A percentile compares a stretch with the other conserved stretches of the same genome.
These are phyloP conservation scores for Stropharia rugosoannulata DNA, from an alignment of 768 basidiomycete species.

Conservation along the genomic window DNA sequence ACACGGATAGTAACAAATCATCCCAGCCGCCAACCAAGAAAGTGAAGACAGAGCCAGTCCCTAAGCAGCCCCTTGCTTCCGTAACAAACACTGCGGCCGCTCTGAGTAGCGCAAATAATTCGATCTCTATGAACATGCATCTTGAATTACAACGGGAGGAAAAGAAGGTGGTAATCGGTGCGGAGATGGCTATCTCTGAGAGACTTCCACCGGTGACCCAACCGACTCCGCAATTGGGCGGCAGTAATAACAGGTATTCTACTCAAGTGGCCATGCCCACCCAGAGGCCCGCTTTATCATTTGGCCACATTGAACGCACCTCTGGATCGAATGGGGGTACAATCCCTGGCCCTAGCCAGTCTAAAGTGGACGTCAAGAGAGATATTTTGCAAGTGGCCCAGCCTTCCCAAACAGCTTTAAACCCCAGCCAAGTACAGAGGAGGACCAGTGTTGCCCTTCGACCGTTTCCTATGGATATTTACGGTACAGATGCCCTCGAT, in stretches of 20 bases:
- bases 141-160: not conserved
- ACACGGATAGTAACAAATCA: not conserved
- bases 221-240: too few relatives aligned
- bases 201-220: too few relatives aligned
- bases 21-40: not conserved
- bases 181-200: too few relatives aligned
- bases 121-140: not conserved
- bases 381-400: not conserved
- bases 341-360: too few relatives aligned
- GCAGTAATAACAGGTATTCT: too few relatives aligned
- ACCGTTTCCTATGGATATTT: slow-evolving; percentile 1
- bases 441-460: not conserved
- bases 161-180: too few relatives aligned
- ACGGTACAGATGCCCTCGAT: not conserved
- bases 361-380: not conserved
- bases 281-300: too few relatives aligned
- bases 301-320: too few relatives aligned
- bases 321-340: too few relatives aligned
- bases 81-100: not conserved
- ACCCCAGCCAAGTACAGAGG: not conserved
- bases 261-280: too few relatives aligned
- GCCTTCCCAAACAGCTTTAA: not conserved
- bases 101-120: not conserved
- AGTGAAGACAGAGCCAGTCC: not conserved
- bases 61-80: not conserved